Percentiles rank a stretch among this genome's conserved stretches.
These are phyloP conservation scores for Petasospora rhodanensis DNA, from an alignment of 1,139 yeast genomes.

Conservation along the genomic window DNA sequence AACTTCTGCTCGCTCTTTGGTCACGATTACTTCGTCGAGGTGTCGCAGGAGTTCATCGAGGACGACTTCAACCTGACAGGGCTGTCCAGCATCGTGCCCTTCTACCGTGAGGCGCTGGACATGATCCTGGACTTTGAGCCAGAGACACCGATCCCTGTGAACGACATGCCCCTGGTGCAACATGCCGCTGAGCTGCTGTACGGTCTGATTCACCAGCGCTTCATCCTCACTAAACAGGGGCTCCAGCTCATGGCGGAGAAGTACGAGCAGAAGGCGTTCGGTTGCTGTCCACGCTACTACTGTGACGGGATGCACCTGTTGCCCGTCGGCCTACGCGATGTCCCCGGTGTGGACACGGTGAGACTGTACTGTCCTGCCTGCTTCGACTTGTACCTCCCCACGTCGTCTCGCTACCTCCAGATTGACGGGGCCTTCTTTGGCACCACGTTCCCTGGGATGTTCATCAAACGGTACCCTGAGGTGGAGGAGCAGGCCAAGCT, in stretches of 20 bases:
- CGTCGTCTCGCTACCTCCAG: constrained; percentile 75
- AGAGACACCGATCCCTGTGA: constrained; percentile 44
- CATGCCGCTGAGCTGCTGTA: constrained; percentile 89
- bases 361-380: constrained; percentile 93
- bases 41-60: constrained; percentile 87
- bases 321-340: constrained; percentile 89
- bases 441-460: constrained; percentile 89
- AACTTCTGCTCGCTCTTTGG: constrained; percentile 85
- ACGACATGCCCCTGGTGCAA: constrained; percentile 72
- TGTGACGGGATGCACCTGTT: constrained; percentile 91
- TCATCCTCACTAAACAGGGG: constrained; percentile 84
- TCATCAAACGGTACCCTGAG: constrained; percentile 86
- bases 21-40: constrained; percentile 91
- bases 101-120: constrained; percentile 87
- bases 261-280: constrained; percentile 85
- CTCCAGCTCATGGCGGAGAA: constrained; percentile 94
- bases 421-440: constrained; percentile 98
- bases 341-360: constrained; percentile 89
- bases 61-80: constrained; percentile 97
- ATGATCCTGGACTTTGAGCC: constrained; percentile 79
- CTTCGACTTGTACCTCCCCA: constrained; percentile 84
- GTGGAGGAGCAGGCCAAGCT: constrained; percentile 50
- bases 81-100: constrained; percentile 77
- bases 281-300: constrained; percentile 83
- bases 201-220: constrained; percentile 93